Percentiles rank a stretch among this genome's conserved stretches.
Conservation (phyloP, 345 rosid genomes). For the Boechera divaricarpa region DNA sequence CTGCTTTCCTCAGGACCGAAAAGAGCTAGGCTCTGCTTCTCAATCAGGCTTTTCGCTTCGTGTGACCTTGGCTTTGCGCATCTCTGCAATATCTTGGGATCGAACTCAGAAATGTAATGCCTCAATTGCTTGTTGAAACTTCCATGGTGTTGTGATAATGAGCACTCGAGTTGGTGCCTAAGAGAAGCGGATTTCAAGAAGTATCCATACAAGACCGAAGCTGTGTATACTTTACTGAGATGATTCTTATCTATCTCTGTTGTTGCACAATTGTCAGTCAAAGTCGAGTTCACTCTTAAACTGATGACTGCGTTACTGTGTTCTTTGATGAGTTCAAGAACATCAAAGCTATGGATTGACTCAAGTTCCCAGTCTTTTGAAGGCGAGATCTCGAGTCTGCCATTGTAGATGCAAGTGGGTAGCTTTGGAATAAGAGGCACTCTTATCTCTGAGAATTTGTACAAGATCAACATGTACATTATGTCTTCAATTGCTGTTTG, state of each 20-base stretch:
- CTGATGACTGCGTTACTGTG: slow-evolving; percentile 75
- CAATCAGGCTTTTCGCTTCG: slow-evolving; percentile 66
- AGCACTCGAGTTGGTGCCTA: slow-evolving; percentile 68
- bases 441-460: slow-evolving; percentile 83
- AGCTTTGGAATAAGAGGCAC: slow-evolving; percentile 91
- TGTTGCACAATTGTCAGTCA: slow-evolving; percentile 69
- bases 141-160: slow-evolving; percentile 43
- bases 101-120: slow-evolving; percentile 69
- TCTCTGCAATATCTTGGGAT: slow-evolving; percentile 65
- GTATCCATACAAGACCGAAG: slow-evolving; percentile 84
- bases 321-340: slow-evolving; percentile 73
- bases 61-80: slow-evolving; percentile 71
- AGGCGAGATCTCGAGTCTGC: slow-evolving; percentile 82
- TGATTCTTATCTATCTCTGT: slow-evolving; percentile 59
- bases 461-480: slow-evolving; percentile 79
- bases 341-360: slow-evolving; percentile 68
- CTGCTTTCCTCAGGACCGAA: slow-evolving; percentile 56
- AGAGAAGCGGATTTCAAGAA: slow-evolving; percentile 76
- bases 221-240: slow-evolving; percentile 62
- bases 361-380: slow-evolving; percentile 89
- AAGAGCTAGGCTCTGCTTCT: slow-evolving; percentile 73
- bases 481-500: slow-evolving; percentile 73
- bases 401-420: slow-evolving; percentile 70
- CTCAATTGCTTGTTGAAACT: slow-evolving; percentile 47
- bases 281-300: slow-evolving; percentile 65